phyloP scores from a whole-genome alignment of 139 green algal species.

The Tetraselmis chui region DNA sequence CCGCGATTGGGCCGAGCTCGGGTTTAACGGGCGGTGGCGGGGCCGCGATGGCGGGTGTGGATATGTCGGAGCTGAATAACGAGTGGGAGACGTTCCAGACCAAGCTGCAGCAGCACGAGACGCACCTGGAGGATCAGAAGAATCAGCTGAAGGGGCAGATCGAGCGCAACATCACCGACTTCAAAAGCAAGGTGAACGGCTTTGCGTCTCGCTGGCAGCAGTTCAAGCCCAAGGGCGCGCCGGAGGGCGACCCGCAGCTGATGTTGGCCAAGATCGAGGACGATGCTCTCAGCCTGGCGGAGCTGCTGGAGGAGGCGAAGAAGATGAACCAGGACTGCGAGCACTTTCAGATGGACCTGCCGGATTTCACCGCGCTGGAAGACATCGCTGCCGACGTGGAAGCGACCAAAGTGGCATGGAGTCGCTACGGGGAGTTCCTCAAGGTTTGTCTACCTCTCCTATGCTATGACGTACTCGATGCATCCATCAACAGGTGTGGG shows the following conservation, averaged over 20 bases:
- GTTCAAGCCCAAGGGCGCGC: constrained; percentile 57
- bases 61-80: constrained; percentile 54
- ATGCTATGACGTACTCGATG: no score
- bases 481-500: no score
- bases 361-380: constrained; percentile 45
- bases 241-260: constrained; percentile 48
- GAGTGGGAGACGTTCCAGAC: constrained; percentile 63
- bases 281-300: constrained; percentile 14
- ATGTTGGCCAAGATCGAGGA: constrained; percentile 62
- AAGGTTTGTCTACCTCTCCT: no score
- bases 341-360: constrained; percentile 48
- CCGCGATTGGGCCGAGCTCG: neutral
- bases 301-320: constrained; percentile 40
- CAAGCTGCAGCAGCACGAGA: constrained; percentile 61
- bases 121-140: constrained; percentile 58
- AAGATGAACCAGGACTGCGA: constrained; percentile 50
- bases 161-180: constrained; percentile 27
- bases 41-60: constrained; percentile 32
- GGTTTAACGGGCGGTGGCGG: constrained; percentile 9
- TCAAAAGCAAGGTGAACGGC: constrained; percentile 39
- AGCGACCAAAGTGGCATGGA: constrained; percentile 33
- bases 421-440: constrained; percentile 39
- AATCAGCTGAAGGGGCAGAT: constrained; percentile 38
- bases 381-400: constrained; percentile 48
- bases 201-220: constrained; percentile 38